These are phyloP conservation scores for Dendrothele bispora DNA, from an alignment of 768 basidiomycete genomes.

Conservation along the genomic window DNA sequence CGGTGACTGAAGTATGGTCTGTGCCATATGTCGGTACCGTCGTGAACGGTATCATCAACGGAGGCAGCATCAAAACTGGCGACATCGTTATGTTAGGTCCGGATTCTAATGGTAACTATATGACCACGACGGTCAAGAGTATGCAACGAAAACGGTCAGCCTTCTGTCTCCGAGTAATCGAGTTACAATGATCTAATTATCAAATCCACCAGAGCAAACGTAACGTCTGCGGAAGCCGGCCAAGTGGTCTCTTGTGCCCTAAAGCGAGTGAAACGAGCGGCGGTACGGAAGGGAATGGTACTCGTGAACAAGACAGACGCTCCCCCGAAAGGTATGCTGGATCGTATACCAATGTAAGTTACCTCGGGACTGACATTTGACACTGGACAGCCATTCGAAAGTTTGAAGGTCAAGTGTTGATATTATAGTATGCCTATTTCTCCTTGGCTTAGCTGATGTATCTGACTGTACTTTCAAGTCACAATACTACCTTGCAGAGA, in stretches of 20 bases:
- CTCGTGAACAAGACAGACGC: constrained; percentile 77
- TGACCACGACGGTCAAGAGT: constrained; percentile 76
- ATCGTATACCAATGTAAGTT: constrained; percentile 1
- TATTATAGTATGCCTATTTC: constrained; percentile 75
- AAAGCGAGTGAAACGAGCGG: constrained; percentile 80
- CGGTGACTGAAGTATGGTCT: constrained; percentile 85
- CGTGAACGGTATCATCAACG: constrained; percentile 80
- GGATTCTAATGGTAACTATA: constrained; percentile 88
- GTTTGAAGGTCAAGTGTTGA: constrained; percentile 93
- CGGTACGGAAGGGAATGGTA: constrained; percentile 94
- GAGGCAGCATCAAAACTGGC: constrained; percentile 73
- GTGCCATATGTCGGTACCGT: constrained; percentile 87
- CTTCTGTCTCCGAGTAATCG: background rate
- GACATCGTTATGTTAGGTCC: constrained; percentile 87
- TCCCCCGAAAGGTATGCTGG: constrained; percentile 65
- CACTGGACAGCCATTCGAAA: constrained; percentile 70
- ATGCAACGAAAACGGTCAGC: constrained; percentile 90
- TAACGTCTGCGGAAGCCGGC: constrained; percentile 87
- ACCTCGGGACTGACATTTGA: constrained; percentile 1
- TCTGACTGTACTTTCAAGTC: constrained; percentile 40
- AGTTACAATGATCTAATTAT: background rate
- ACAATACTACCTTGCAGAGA: constrained; percentile 90
- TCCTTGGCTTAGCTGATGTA: background rate
- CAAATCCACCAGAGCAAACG: constrained; percentile 57
- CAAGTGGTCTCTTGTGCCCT: constrained; percentile 93